Conservation (phyloP, 768 basidiomycete genomes). For the Lentinula raphanica region DNA sequence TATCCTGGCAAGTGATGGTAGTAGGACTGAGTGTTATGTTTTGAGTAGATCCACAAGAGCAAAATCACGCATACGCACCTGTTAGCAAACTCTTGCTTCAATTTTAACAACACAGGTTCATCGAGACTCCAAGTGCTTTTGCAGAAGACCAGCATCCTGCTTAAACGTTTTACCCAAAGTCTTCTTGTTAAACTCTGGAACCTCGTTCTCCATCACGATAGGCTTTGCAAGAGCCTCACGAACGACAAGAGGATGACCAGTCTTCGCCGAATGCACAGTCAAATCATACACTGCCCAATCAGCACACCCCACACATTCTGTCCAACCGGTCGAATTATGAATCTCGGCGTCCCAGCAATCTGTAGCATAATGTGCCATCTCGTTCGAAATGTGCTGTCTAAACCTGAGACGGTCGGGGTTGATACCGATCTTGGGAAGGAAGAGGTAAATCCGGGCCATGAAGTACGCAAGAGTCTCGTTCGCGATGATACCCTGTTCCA, state of each 20-base stretch:
- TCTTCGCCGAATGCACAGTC: slow-evolving; percentile 79
- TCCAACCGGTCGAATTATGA: slow-evolving; percentile 86
- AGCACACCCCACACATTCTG: slow-evolving; percentile 98
- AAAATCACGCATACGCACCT: slow-evolving; percentile 45
- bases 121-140: slow-evolving; percentile 62
- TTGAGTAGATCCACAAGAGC: slow-evolving; percentile 5
- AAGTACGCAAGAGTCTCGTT: slow-evolving; percentile 99
- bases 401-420: slow-evolving; percentile 79
- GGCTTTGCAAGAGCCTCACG: slow-evolving; percentile 84
- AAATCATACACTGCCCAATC: slow-evolving; percentile 97
- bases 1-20: slow-evolving; percentile 27
- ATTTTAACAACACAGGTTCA: slow-evolving; percentile 54
- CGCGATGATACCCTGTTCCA: slow-evolving; percentile 79
- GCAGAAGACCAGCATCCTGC: slow-evolving; percentile 64
- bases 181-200: slow-evolving; percentile 84
- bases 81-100: slow-evolving; percentile 68
- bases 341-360: slow-evolving; percentile 99
- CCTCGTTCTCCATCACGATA: slow-evolving; percentile 72
- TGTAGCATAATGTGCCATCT: slow-evolving; percentile 99
- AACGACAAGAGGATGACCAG: slow-evolving; percentile 82
- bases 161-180: slow-evolving; percentile 84
- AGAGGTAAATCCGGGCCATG: slow-evolving; percentile 85
- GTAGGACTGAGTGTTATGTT: background rate
- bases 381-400: slow-evolving; percentile 97
- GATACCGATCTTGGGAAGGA: slow-evolving; percentile 88